These are phyloP conservation scores for Boletales sp. DNA, from an alignment of 768 basidiomycete genomes.

Conservation along the genomic window DNA sequence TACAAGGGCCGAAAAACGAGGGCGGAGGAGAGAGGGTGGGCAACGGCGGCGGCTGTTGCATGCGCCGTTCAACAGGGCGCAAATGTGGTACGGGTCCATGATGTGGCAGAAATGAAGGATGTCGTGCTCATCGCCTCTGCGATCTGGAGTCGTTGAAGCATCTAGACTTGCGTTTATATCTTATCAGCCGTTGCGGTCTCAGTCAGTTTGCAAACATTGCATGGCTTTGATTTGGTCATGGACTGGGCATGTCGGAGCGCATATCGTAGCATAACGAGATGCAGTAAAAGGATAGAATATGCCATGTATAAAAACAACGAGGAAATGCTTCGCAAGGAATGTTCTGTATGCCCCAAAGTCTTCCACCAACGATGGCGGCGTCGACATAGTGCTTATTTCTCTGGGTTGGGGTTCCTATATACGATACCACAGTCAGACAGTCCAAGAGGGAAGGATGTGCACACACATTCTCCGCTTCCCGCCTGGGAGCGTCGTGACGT, in stretches of 20 bases:
- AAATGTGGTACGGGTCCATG: constrained; percentile 78
- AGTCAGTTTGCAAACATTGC: too few species aligned
- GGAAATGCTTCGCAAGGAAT: constrained; percentile 2
- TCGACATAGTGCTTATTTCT: constrained; percentile 2
- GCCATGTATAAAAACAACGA: constrained; percentile 10
- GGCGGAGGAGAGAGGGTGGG: constrained; percentile 70
- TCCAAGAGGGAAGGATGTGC: constrained; percentile 62
- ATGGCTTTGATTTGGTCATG: neutral
- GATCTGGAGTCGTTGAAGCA: constrained; percentile 40
- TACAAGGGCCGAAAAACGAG: constrained; percentile 49
- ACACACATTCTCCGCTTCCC: constrained; percentile 96
- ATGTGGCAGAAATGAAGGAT: constrained; percentile 70
- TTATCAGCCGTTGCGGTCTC: too few species aligned
- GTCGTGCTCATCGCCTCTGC: constrained; percentile 64
- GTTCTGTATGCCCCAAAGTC: constrained; percentile 12
- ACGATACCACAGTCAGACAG: constrained; percentile 3
- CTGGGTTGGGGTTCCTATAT: constrained; percentile 25
- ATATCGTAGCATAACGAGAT: constrained; percentile 21
- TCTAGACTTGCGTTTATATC: too few species aligned
- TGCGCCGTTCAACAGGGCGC: constrained; percentile 75
- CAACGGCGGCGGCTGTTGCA: constrained; percentile 74
- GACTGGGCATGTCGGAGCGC: constrained; percentile 20
- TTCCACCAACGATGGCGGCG: constrained; percentile 14
- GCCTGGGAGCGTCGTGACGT: constrained; percentile 85
- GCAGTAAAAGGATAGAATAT: constrained; percentile 3